phyloP scores from a whole-genome alignment of 345 rosid species.

The Streptanthus diversifolius region DNA sequence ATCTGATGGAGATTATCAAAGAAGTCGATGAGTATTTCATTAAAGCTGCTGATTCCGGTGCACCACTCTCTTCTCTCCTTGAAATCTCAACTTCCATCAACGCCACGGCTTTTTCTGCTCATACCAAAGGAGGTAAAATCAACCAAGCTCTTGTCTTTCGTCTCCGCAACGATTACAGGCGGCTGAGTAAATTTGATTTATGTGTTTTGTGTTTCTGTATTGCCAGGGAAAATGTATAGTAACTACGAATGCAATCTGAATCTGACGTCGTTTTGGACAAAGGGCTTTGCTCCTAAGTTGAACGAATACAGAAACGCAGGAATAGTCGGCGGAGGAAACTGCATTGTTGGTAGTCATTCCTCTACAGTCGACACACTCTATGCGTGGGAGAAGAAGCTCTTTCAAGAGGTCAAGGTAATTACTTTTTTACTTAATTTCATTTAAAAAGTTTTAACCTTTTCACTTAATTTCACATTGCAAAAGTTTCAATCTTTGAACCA shows the following conservation, averaged over 20 bases:
- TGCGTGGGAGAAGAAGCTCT: slow-evolving; percentile 97
- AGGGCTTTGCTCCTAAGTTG: slow-evolving; percentile 58
- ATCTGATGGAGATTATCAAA: slow-evolving; percentile 76
- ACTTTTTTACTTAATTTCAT: neutral
- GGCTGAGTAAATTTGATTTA: neutral
- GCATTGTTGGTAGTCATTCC: slow-evolving; percentile 55
- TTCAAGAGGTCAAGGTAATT: slow-evolving; percentile 83
- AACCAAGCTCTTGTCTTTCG: neutral
- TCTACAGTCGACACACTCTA: slow-evolving; percentile 81
- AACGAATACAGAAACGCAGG: slow-evolving; percentile 43
- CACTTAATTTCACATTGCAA: neutral
- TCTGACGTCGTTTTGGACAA: slow-evolving; percentile 62
- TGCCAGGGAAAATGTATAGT: slow-evolving; percentile 30
- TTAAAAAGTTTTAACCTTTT: neutral
- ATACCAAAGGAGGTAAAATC: slow-evolving; percentile 52
- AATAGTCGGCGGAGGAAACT: slow-evolving; percentile 18
- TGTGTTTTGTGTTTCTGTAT: neutral
- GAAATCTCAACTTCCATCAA: slow-evolving; percentile 54
- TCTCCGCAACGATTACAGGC: neutral
- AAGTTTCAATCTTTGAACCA: neutral
- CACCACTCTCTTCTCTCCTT: slow-evolving; percentile 56
- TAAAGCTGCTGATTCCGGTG: slow-evolving; percentile 77
- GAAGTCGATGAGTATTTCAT: slow-evolving; percentile 91
- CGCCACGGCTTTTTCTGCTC: slow-evolving; percentile 35
- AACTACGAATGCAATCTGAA: slow-evolving; percentile 61